These are phyloP conservation scores for Termitomyces sp. DNA, from an alignment of 768 basidiomycete genomes.

Conservation along the genomic window DNA sequence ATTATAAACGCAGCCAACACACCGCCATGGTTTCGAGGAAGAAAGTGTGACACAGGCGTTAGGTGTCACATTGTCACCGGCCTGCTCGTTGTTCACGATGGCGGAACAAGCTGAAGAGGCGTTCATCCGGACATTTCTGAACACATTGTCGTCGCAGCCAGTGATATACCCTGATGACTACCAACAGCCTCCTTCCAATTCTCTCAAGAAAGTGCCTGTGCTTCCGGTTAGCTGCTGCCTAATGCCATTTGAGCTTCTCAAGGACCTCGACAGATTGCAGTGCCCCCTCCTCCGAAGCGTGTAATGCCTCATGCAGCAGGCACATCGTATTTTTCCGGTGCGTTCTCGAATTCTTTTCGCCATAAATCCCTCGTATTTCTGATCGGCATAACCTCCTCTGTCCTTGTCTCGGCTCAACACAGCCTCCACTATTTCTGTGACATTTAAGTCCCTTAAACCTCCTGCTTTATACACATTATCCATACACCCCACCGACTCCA, in stretches of 20 bases:
- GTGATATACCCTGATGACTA: constrained; percentile 70
- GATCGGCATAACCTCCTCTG: constrained; percentile 4
- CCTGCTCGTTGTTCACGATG: constrained; percentile 19
- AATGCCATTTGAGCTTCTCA: constrained; percentile 3
- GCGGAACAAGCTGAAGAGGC: constrained; percentile 55
- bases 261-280: constrained; percentile 5
- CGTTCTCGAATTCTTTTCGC: constrained; percentile 2
- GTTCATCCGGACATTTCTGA: constrained; percentile 62
- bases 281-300: constrained; percentile 41
- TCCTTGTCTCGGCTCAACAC: constrained; percentile 10
- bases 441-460: constrained; percentile 91
- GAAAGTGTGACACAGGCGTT: background rate
- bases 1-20: constrained; percentile 9
- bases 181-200: constrained; percentile 61
- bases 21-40: constrained; percentile 29
- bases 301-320: constrained; percentile 24
- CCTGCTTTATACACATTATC: constrained; percentile 66
- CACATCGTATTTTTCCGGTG: constrained; percentile 26
- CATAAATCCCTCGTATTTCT: background rate
- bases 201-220: constrained; percentile 63
- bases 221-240: constrained; percentile 46
- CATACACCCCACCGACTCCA: constrained; percentile 76
- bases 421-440: constrained; percentile 53
- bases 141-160: constrained; percentile 60
- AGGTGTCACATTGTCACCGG: background rate